Percentiles rank a stretch among this genome's conserved stretches.
Conservation (phyloP, 495 filamentous ascomycete genomes). For the Articulospora tetracladia region DNA sequence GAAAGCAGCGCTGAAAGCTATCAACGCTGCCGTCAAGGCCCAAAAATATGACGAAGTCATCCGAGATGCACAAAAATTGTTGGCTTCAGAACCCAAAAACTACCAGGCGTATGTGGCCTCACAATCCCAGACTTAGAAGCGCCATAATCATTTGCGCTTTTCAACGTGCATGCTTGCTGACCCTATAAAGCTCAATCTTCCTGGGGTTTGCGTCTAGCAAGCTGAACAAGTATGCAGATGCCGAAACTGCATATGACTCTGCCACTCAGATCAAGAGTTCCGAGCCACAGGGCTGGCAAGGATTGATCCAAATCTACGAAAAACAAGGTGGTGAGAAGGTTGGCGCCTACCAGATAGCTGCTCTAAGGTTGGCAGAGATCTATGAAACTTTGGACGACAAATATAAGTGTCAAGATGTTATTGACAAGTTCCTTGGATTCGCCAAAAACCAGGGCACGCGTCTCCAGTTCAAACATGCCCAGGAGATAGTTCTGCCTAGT, state of each 20-base stretch:
- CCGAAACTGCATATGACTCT: slow-evolving; percentile 70
- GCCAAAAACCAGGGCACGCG: slow-evolving; percentile 67
- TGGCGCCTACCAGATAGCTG: slow-evolving; percentile 68
- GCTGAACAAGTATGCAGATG: slow-evolving; percentile 61
- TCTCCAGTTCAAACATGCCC: slow-evolving; percentile 64
- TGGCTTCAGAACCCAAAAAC: slow-evolving; percentile 69
- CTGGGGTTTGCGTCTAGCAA: slow-evolving; percentile 78
- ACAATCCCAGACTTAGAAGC: too few species aligned
- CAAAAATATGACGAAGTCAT: slow-evolving; percentile 75
- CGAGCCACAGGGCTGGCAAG: slow-evolving; percentile 78
- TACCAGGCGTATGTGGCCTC: slow-evolving; percentile 64
- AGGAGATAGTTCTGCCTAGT: slow-evolving; percentile 71
- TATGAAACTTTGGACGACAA: slow-evolving; percentile 61
- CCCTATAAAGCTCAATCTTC: slow-evolving; percentile 50
- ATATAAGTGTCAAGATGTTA: slow-evolving; percentile 68
- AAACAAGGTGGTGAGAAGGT: slow-evolving; percentile 65
- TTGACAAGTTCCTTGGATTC: slow-evolving; percentile 76
- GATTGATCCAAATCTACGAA: slow-evolving; percentile 82
- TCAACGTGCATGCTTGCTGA: not conserved
- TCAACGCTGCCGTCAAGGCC: slow-evolving; percentile 72
- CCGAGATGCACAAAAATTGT: slow-evolving; percentile 58
- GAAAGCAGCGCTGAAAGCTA: slow-evolving; percentile 82
- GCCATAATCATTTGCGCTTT: too few species aligned
- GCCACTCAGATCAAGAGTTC: slow-evolving; percentile 55
- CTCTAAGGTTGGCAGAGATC: slow-evolving; percentile 67